Evolutionary conservation across 352 stramenopile species (phyloP), one percentile per base, ranked within the genome.

Genomic region (Halophytophthora batemanensis): DNA sequence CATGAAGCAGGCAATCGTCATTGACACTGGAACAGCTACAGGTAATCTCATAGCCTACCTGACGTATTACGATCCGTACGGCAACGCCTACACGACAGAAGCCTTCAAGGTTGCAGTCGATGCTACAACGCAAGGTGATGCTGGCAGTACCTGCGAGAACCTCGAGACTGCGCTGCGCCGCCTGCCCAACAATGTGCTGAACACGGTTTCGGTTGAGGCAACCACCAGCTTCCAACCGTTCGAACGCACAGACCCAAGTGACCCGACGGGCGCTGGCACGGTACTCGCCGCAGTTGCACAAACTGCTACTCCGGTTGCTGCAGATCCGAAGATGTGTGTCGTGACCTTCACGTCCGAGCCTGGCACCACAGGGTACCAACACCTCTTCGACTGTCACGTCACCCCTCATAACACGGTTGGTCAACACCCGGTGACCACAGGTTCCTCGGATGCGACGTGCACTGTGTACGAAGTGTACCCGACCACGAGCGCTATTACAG

Each of bases 61-160:
- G 25, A 88, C 75, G 22, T 92, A 90, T 44, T 58, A 71, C 8
- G 81, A 92, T n/a, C 74, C 78, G 25, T 88, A 92, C 39, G 81
- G 81, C 12, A 87, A 86, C 21, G 48, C 64, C 1, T 92, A 69
- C 56, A 82, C 68, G 3, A 91, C 80, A 0, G 59, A 67, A 6
- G 25, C 25, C 4, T 31, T 31, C 25, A 64, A 53, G 6, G 72
- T 87, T 41, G 52, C 46, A 0, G 64, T 83, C 31, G 53, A 23
- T 38, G 29, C 33, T 14, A 15, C 23, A 0, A 39, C 11, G 6
- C 6, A 14, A 1, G 42, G 3, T 8, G 42, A 13, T 11, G 2
- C 6, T 1, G 12, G 22, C 1, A 25, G 39, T 12, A 39, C 28
- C 1, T 90, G 79, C 39, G 31, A 15, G 0, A 59, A 53, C 6